These are phyloP conservation scores for Neopestalotiopsis clavispora DNA, from an alignment of 2,329 filamentous ascomycete species.

Conservation along the genomic window DNA sequence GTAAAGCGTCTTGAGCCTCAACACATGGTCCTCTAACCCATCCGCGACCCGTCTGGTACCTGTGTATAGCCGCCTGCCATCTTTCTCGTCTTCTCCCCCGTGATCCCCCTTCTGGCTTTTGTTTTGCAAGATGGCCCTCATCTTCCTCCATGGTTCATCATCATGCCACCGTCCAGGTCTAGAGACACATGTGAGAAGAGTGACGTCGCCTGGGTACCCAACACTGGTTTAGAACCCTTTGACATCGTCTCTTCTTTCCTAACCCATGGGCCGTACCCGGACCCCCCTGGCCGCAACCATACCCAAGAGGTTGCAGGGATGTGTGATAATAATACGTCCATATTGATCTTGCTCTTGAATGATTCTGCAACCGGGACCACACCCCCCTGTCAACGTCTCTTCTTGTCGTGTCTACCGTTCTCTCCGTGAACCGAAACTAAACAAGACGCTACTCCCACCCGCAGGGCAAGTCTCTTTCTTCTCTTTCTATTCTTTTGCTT, in stretches of 20 bases:
- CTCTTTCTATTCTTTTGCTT: constrained; percentile 25
- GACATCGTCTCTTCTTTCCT: background rate
- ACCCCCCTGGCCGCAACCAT: constrained; percentile 2
- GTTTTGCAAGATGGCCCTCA: background rate
- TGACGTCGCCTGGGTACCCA: background rate
- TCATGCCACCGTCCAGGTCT: constrained; percentile 8
- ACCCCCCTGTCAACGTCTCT: constrained; percentile 25
- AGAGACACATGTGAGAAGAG: constrained; percentile 10
- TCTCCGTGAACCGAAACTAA: constrained; percentile 26
- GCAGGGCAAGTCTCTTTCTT: constrained; percentile 38
- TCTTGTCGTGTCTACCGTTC: constrained; percentile 14
- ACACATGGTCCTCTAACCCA: background rate
- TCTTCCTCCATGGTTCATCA: constrained; percentile 2
- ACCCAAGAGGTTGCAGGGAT: constrained; percentile 4
- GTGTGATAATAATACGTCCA: background rate
- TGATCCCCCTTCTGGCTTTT: background rate
- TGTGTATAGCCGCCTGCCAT: background rate
- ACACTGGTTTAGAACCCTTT: background rate
- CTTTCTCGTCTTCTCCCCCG: background rate
- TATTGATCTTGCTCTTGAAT: constrained; percentile 18
- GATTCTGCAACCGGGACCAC: constrained; percentile 18
- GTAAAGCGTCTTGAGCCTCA: constrained; percentile 16
- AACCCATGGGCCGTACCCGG: background rate
- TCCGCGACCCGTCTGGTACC: background rate
- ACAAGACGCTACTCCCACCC: constrained; percentile 31